Evolutionary conservation across 352 stramenopile species (phyloP).

Genomic region (Pythium rhizo-oryzae): DNA sequence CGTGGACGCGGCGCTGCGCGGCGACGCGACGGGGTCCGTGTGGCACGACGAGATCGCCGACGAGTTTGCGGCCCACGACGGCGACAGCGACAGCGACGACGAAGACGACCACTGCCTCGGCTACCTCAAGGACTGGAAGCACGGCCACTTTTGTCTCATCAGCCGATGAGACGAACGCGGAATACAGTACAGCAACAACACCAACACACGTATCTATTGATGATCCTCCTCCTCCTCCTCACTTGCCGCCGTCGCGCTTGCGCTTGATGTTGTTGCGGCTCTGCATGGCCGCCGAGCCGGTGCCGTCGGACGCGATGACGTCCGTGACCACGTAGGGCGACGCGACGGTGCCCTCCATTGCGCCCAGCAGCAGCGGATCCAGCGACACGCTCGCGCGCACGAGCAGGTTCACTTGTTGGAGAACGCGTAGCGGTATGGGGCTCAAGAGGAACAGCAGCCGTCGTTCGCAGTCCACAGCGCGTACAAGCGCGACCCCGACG

Average conservation of each 20-base stretch:
- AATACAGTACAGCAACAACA: not conserved
- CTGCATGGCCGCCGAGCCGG: slow-evolving; percentile 77
- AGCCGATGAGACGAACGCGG: slow-evolving; percentile 32
- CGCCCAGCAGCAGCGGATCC: slow-evolving; percentile 57
- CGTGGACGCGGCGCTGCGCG: slow-evolving; percentile 21
- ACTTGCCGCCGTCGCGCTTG: slow-evolving; percentile 63
- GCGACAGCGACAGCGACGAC: slow-evolving; percentile 9
- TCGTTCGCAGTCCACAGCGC: slow-evolving; percentile 53
- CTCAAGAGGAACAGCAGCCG: slow-evolving; percentile 69
- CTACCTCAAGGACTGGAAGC: slow-evolving; percentile 43
- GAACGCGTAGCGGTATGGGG: slow-evolving; percentile 50
- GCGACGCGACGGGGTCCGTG: not conserved
- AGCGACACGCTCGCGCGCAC: slow-evolving; percentile 69
- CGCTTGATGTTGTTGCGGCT: slow-evolving; percentile 89
- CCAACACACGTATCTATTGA: slow-evolving; percentile 14
- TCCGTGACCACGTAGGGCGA: slow-evolving; percentile 71
- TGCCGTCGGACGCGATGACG: slow-evolving; percentile 71
- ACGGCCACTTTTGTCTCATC: slow-evolving; percentile 55
- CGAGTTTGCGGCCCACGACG: slow-evolving; percentile 6
- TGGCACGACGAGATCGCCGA: slow-evolving; percentile 14
- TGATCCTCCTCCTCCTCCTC: not conserved
- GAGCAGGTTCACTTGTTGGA: slow-evolving; percentile 75
- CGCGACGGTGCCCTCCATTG: slow-evolving; percentile 41
- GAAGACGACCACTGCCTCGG: slow-evolving; percentile 44
- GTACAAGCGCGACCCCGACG: slow-evolving; percentile 68